A percentile compares a stretch with the other conserved stretches of the same genome.
Evolutionary conservation across 2,329 filamentous ascomycete species (phyloP).

Genomic region (Trichoderma atroviride): DNA sequence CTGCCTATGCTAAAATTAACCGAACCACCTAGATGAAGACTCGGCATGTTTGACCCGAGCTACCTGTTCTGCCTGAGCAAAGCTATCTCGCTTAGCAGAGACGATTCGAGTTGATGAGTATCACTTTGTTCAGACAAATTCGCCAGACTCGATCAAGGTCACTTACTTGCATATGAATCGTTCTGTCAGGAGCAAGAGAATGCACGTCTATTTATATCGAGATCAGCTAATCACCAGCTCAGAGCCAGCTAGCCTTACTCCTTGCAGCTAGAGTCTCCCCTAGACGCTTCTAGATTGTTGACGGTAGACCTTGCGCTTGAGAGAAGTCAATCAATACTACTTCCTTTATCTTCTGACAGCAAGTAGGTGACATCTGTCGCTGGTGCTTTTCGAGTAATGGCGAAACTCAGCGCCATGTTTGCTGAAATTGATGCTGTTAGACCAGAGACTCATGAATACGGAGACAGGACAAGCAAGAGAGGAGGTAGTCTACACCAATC

Average conservation of each 20-base stretch:
- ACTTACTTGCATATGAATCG: not conserved
- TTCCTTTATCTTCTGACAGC: too few species aligned
- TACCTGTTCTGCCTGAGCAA: not conserved
- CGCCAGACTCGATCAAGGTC: too few species aligned
- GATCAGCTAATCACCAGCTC: not conserved
- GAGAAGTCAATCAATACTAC: too few species aligned
- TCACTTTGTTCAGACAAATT: not conserved
- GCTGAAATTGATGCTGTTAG: too few species aligned
- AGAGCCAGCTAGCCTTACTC: too few species aligned
- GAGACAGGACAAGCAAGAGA: too few species aligned
- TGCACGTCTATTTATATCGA: not conserved
- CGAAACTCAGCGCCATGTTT: too few species aligned
- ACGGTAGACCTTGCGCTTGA: not conserved
- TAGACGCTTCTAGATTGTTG: not conserved
- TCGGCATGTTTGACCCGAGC: not conserved
- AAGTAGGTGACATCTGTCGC: too few species aligned
- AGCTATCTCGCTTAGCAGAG: not conserved
- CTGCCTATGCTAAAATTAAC: not conserved
- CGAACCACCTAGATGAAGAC: not conserved
- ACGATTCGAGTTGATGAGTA: not conserved
- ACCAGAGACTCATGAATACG: too few species aligned
- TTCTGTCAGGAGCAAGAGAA: not conserved
- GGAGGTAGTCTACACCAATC: too few species aligned
- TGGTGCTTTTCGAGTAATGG: too few species aligned
- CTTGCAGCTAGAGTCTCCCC: not conserved